phyloP scores from a whole-genome alignment of 495 filamentous ascomycete species.

The Aspergillus funiculosus region DNA sequence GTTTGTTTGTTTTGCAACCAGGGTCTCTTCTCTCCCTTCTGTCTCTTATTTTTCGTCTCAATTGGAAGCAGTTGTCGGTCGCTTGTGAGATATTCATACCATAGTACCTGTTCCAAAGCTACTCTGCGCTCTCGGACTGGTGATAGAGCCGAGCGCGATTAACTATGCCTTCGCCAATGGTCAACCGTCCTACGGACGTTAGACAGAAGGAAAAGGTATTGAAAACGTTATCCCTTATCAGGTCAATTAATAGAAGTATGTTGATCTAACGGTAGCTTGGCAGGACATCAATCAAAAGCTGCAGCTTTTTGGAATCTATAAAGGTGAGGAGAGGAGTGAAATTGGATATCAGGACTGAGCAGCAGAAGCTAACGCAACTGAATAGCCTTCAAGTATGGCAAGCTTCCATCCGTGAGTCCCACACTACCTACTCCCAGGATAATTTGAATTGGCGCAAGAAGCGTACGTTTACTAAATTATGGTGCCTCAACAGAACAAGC shows the following conservation, averaged over 20 bases:
- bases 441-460: background rate
- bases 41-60: background rate
- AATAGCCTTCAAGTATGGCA: slow-evolving; percentile 79
- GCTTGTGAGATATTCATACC: slow-evolving; percentile 2
- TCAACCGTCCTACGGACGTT: slow-evolving; percentile 61
- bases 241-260: background rate
- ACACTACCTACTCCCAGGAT: background rate
- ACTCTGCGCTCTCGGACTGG: background rate
- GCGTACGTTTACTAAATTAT: slow-evolving; percentile 15
- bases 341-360: background rate
- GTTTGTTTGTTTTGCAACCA: slow-evolving; percentile 16
- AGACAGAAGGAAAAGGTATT: slow-evolving; percentile 55
- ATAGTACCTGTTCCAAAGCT: background rate
- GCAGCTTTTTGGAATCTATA: slow-evolving; percentile 87
- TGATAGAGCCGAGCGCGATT: slow-evolving; percentile 8
- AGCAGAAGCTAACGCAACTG: slow-evolving; percentile 18
- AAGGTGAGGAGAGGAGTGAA: slow-evolving; percentile 45
- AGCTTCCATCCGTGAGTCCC: slow-evolving; percentile 76
- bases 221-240: slow-evolving; percentile 4
- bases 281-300: slow-evolving; percentile 87
- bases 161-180: slow-evolving; percentile 41
- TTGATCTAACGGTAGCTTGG: slow-evolving; percentile 18
- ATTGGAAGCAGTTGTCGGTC: slow-evolving; percentile 3
- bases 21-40: slow-evolving; percentile 5
- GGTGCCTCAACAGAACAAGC: slow-evolving; percentile 59